Evolutionary conservation across 257 asterid genomes (phyloP).

Genomic region (Nicotiana attenuata): DNA sequence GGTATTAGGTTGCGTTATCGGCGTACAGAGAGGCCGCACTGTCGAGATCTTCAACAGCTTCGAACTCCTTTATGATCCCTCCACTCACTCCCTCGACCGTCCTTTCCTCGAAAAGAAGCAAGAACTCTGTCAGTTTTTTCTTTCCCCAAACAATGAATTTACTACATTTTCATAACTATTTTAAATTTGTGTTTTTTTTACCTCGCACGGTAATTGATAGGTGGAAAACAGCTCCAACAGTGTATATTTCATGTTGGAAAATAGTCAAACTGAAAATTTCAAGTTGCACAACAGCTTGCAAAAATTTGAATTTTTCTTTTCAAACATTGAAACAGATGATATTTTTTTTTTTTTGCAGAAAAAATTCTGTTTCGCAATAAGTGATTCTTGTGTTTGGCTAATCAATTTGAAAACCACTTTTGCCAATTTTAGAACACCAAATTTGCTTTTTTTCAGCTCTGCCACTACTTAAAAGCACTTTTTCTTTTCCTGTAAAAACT

Average conservation of each 20-base stretch:
- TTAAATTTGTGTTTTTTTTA: constrained; percentile 4
- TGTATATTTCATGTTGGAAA: neutral
- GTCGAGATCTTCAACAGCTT: constrained; percentile 98
- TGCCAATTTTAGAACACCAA: too few relatives aligned
- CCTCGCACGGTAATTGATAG: neutral
- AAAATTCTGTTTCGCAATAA: too few relatives aligned
- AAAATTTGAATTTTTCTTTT: neutral
- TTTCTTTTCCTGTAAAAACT: too few relatives aligned
- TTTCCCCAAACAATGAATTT: too few relatives aligned
- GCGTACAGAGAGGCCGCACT: constrained; percentile 92
- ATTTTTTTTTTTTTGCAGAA: too few relatives aligned
- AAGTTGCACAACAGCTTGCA: neutral
- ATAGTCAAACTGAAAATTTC: neutral
- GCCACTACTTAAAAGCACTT: too few relatives aligned
- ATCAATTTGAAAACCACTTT: too few relatives aligned
- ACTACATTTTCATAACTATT: too few relatives aligned
- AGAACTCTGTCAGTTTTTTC: constrained; percentile 66
- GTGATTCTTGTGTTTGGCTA: too few relatives aligned
- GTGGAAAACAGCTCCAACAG: neutral
- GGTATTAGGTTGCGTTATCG: constrained; percentile 95
- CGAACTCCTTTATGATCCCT: constrained; percentile 74
- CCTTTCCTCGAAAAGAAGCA: constrained; percentile 82
- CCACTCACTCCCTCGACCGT: constrained; percentile 74
- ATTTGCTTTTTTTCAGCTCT: too few relatives aligned
- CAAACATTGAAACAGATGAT: too few relatives aligned